These are phyloP conservation scores for Penicillium subrubescens DNA, from an alignment of 495 filamentous ascomycete species.

Conservation along the genomic window DNA sequence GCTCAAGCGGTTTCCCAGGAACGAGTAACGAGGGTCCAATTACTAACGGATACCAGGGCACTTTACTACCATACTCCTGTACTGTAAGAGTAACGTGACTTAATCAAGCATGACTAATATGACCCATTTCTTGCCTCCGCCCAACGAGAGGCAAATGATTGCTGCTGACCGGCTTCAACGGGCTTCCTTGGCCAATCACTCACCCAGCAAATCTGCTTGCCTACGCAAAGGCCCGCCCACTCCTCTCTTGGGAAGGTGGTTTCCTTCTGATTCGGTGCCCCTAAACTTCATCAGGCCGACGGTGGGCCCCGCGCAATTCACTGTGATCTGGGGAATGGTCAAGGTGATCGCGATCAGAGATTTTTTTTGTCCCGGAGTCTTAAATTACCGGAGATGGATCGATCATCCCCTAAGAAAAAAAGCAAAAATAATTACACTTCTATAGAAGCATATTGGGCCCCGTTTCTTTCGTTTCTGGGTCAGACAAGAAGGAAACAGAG, in stretches of 20 bases:
- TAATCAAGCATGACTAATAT: not conserved
- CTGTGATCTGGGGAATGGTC: slow-evolving; percentile 36
- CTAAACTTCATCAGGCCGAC: slow-evolving; percentile 34
- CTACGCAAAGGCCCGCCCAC: slow-evolving; percentile 20
- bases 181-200: slow-evolving; percentile 26
- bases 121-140: not conserved
- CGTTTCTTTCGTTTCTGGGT: not conserved
- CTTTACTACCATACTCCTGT: too few species aligned
- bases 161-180: slow-evolving; percentile 28
- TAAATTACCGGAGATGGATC: not conserved
- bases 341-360: slow-evolving; percentile 2
- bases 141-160: slow-evolving; percentile 32
- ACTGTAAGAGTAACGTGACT: slow-evolving; percentile 1
- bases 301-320: slow-evolving; percentile 33
- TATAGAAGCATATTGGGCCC: not conserved
- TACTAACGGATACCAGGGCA: too few species aligned
- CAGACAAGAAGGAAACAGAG: not conserved
- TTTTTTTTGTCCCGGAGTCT: not conserved
- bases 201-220: slow-evolving; percentile 32
- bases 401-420: not conserved
- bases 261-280: slow-evolving; percentile 16
- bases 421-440: not conserved
- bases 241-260: slow-evolving; percentile 31
- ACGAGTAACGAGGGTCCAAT: not conserved
- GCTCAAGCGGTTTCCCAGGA: slow-evolving; percentile 1